A percentile compares a stretch with the other conserved stretches of the same genome.
These are phyloP conservation scores for Mallotus repandus DNA, from an alignment of 441 rosid species.

Conservation along the genomic window DNA sequence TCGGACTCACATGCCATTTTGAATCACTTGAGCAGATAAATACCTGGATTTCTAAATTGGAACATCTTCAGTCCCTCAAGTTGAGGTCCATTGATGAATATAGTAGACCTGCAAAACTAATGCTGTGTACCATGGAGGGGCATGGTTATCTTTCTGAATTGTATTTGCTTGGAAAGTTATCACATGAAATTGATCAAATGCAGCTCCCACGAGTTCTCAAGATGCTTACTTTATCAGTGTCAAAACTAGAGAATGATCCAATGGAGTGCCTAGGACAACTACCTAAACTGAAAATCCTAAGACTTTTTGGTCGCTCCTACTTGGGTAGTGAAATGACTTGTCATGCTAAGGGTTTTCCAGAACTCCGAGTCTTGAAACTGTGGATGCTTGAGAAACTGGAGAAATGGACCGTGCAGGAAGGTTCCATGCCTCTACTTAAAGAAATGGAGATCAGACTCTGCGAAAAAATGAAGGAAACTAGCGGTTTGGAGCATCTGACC, in stretches of 20 bases:
- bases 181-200: not conserved
- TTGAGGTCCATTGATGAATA: constrained; percentile 29
- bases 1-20: constrained; percentile 30
- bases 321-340: constrained; percentile 23
- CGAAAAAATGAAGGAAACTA: not conserved
- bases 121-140: not conserved
- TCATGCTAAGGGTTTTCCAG: not conserved
- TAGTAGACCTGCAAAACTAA: constrained; percentile 12
- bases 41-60: constrained; percentile 8
- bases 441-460: constrained; percentile 36
- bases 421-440: constrained; percentile 25
- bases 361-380: constrained; percentile 32
- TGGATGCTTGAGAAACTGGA: constrained; percentile 29
- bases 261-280: constrained; percentile 25
- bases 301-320: constrained; percentile 34
- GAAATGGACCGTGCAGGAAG: constrained; percentile 10
- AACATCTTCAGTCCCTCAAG: constrained; percentile 25
- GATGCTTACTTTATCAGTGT: constrained; percentile 33
- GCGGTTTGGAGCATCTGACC: constrained; percentile 15
- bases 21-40: not conserved
- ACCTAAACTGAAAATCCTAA: constrained; percentile 22
- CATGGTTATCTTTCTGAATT: constrained; percentile 11
- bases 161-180: constrained; percentile 30
- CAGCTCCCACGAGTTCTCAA: constrained; percentile 24
- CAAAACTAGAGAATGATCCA: constrained; percentile 7